A percentile compares a stretch with the other conserved stretches of the same genome.
Evolutionary conservation across 495 filamentous ascomycete species (phyloP).

Genomic region (Lasiosphaeriaceae sp.): DNA sequence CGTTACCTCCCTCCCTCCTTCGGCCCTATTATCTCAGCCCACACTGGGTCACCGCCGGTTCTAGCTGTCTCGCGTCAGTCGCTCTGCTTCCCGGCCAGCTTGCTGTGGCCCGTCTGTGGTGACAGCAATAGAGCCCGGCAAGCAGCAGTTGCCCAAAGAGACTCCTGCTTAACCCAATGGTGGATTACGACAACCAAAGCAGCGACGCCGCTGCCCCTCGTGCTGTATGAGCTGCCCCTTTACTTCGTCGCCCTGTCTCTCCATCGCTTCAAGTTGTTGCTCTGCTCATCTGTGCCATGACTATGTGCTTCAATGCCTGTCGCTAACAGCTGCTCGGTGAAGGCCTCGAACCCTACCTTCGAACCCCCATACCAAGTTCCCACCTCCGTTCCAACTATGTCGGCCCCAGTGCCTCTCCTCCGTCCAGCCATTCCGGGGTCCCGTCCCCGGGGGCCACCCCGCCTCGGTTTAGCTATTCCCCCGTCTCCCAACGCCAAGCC

Average conservation of each 20-base stretch:
- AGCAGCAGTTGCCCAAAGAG: conserved; percentile 2
- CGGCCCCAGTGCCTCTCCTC: conserved; percentile 72
- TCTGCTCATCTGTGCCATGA: too few relatives aligned
- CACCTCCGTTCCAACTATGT: conserved; percentile 59
- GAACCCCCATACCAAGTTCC: conserved; percentile 26
- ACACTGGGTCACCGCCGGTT: not conserved
- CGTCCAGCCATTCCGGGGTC: conserved; percentile 78
- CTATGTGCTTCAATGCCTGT: too few relatives aligned
- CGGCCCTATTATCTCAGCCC: conserved; percentile 18
- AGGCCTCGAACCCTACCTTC: conserved; percentile 29
- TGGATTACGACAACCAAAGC: conserved; percentile 21
- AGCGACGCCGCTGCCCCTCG: conserved; percentile 24
- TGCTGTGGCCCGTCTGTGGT: not conserved
- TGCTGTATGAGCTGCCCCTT: conserved; percentile 16
- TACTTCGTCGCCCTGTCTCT: not conserved
- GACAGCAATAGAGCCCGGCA: conserved; percentile 7
- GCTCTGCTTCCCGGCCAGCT: conserved; percentile 8
- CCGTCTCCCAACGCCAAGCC: conserved; percentile 77
- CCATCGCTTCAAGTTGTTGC: not conserved
- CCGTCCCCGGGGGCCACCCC: conserved; percentile 64
- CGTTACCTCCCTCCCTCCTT: not conserved
- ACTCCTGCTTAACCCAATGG: conserved; percentile 10
- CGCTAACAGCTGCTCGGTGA: conserved; percentile 15
- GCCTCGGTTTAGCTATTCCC: conserved; percentile 83
- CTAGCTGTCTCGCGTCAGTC: not conserved